phyloP scores from a whole-genome alignment of 768 basidiomycete genomes.

The Termitomyces sp. region DNA sequence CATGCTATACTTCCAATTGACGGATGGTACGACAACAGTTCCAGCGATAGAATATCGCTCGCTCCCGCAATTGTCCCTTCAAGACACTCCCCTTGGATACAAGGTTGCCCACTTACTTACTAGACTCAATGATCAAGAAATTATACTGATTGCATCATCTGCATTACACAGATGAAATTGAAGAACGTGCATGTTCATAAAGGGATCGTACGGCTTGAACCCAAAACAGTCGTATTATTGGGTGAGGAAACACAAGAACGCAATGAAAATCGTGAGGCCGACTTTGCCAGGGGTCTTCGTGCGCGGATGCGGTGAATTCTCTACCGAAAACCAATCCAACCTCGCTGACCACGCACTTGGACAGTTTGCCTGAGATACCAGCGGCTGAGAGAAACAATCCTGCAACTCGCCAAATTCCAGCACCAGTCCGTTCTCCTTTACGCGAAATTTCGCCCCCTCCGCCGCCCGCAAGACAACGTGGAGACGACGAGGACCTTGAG shows the following conservation, averaged over 20 bases:
- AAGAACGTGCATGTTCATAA: slow-evolving; percentile 61
- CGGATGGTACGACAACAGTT: slow-evolving; percentile 67
- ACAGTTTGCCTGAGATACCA: slow-evolving; percentile 19
- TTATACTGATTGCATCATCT: neutral
- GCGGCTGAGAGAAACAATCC: slow-evolving; percentile 8
- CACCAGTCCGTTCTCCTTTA: slow-evolving; percentile 28
- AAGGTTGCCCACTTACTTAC: slow-evolving; percentile 47
- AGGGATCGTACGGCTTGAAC: slow-evolving; percentile 76
- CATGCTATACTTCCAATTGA: slow-evolving; percentile 71
- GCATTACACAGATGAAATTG: slow-evolving; percentile 52
- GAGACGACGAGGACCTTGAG: slow-evolving; percentile 32
- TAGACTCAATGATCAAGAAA: neutral
- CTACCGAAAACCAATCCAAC: neutral
- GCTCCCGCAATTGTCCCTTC: slow-evolving; percentile 61
- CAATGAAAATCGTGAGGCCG: slow-evolving; percentile 46
- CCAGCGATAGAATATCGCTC: slow-evolving; percentile 75
- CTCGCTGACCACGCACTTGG: slow-evolving; percentile 10
- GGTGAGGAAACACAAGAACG: slow-evolving; percentile 63
- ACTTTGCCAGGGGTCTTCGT: slow-evolving; percentile 60
- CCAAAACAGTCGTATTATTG: slow-evolving; percentile 52
- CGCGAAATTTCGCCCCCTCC: slow-evolving; percentile 32
- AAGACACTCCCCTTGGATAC: slow-evolving; percentile 72
- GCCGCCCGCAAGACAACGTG: slow-evolving; percentile 14
- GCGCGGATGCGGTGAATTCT: slow-evolving; percentile 62
- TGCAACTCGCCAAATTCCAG: slow-evolving; percentile 1